Percentiles rank a stretch among this genome's conserved stretches.
Evolutionary conservation across 2,329 filamentous ascomycete species (phyloP).

Genomic region (Lasiodiplodia hormozganensis): DNA sequence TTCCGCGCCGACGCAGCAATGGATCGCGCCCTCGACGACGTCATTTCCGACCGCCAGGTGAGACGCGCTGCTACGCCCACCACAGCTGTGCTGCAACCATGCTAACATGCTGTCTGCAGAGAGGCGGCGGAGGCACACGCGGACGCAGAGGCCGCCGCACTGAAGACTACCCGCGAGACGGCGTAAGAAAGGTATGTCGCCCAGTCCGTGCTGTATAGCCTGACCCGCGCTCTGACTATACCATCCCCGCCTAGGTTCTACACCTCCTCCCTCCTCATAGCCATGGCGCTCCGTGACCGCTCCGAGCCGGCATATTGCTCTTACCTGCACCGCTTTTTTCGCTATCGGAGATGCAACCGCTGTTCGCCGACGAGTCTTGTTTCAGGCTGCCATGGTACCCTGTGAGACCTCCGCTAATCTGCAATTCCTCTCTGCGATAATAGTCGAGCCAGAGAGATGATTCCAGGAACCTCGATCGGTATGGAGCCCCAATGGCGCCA

Average conservation of each 20-base stretch:
- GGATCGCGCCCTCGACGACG: slow-evolving; percentile 71
- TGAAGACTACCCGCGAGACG: slow-evolving; percentile 74
- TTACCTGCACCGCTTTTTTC: slow-evolving; percentile 35
- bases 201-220: background rate
- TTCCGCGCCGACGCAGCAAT: slow-evolving; percentile 45
- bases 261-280: slow-evolving; percentile 47
- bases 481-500: slow-evolving; percentile 38
- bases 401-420: slow-evolving; percentile 44
- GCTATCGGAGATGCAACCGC: slow-evolving; percentile 29
- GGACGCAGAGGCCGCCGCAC: slow-evolving; percentile 52
- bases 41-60: slow-evolving; percentile 67
- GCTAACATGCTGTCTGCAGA: slow-evolving; percentile 32
- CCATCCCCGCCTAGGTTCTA: slow-evolving; percentile 26
- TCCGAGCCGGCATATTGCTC: slow-evolving; percentile 23
- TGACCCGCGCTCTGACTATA: slow-evolving; percentile 14
- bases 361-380: slow-evolving; percentile 43
- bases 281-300: slow-evolving; percentile 27
- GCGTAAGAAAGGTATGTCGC: slow-evolving; percentile 80
- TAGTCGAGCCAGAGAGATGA: slow-evolving; percentile 55
- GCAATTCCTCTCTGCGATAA: slow-evolving; percentile 41
- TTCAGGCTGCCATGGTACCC: slow-evolving; percentile 33
- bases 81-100: slow-evolving; percentile 4
- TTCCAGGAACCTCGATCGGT: slow-evolving; percentile 74
- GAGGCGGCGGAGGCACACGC: slow-evolving; percentile 35
- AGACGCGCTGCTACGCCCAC: slow-evolving; percentile 16